These are phyloP conservation scores for Kurtzmaniella quercitrusa DNA, from an alignment of 1,139 yeast species.

Conservation along the genomic window DNA sequence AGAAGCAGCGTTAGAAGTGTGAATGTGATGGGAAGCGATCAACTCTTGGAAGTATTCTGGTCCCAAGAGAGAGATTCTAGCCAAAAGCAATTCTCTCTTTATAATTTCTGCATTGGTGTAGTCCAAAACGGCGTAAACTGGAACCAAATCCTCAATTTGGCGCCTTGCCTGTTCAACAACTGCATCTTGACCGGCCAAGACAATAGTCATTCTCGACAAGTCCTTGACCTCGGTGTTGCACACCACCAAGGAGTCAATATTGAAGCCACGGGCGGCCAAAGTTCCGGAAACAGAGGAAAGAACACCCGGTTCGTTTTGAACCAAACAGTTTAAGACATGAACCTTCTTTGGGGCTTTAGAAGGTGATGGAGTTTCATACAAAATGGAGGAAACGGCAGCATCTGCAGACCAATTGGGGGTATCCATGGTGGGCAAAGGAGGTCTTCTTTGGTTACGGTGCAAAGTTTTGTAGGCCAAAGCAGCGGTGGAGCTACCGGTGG, in stretches of 20 bases:
- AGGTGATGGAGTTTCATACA: constrained; percentile 88
- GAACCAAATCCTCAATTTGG: constrained; percentile 95
- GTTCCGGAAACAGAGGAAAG: constrained; percentile 91
- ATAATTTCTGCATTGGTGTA: constrained; percentile 88
- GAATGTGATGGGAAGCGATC: constrained; percentile 76
- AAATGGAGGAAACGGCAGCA: constrained; percentile 90
- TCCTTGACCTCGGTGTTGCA: constrained; percentile 96
- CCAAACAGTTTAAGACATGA: constrained; percentile 93
- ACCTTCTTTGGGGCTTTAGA: constrained; percentile 66
- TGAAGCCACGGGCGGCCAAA: constrained; percentile 96
- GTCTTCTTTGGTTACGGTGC: constrained; percentile 82
- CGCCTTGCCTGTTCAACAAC: constrained; percentile 98
- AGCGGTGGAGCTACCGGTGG: constrained; percentile 66
- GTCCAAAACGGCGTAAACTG: constrained; percentile 96
- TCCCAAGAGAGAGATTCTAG: constrained; percentile 88
- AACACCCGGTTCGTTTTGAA: constrained; percentile 98
- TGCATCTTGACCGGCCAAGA: constrained; percentile 90
- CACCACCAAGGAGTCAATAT: constrained; percentile 93
- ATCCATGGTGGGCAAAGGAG: constrained; percentile 91
- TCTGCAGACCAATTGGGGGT: constrained; percentile 95
- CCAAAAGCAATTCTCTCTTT: constrained; percentile 83
- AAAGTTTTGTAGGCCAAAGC: constrained; percentile 92
- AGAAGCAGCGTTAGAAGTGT: constrained; percentile 34
- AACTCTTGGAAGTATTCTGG: constrained; percentile 97
- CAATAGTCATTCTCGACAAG: constrained; percentile 94